Evolutionary conservation across 164 flowering plant genomes (phyloP).

Genomic region (Akebia trifoliata): DNA sequence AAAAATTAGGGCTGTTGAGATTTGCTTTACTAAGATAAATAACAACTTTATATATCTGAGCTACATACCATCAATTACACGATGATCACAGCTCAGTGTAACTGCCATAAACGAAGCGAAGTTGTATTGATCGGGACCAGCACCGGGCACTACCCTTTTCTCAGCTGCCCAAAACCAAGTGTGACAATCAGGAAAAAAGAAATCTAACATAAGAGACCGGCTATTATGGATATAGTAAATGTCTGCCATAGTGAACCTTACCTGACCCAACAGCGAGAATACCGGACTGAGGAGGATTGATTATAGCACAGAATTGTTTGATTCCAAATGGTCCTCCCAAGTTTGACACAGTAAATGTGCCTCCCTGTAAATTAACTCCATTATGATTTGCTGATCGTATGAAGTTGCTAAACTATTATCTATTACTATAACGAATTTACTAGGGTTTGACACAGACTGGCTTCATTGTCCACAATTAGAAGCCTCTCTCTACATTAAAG

Average conservation of each 20-base stretch:
- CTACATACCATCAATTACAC: constrained; percentile 85
- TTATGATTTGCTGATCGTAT: neutral
- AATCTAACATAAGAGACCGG: neutral
- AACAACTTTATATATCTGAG: too few species aligned
- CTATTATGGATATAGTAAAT: too few species aligned
- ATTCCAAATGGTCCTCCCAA: constrained; percentile 95
- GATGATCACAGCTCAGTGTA: constrained; percentile 95
- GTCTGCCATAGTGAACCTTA: constrained; percentile 21
- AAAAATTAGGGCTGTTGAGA: neutral
- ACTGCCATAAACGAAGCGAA: constrained; percentile 91
- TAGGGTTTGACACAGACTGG: too few species aligned
- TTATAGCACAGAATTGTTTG: constrained; percentile 89
- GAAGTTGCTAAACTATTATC: neutral
- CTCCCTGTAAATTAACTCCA: constrained; percentile 55
- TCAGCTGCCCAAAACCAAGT: constrained; percentile 25
- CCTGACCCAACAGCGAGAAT: constrained; percentile 99
- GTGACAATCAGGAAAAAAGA: neutral
- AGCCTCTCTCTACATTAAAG: too few species aligned
- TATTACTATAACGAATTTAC: too few species aligned
- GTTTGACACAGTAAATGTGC: constrained; percentile 89
- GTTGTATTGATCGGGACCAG: constrained; percentile 46
- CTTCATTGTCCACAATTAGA: too few species aligned
- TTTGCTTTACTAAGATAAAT: too few species aligned
- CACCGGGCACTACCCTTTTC: constrained; percentile 72
- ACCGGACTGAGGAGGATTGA: constrained; percentile 92